Base-by-base conservation (phyloP, 768 basidiomycete species). In the Boletus coccyginus region DNA sequence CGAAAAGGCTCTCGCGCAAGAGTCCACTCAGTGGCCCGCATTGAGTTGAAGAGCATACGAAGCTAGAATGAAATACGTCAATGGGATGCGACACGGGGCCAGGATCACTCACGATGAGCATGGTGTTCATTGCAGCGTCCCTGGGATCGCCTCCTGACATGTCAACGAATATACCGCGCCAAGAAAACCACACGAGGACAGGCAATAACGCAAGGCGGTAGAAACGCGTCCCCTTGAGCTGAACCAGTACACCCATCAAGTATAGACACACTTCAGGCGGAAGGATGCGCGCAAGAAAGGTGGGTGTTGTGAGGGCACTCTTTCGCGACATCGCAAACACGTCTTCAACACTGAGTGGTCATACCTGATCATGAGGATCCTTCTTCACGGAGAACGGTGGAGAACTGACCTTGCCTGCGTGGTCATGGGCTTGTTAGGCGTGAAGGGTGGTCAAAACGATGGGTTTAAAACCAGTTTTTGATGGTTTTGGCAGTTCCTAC, bases 191-290 rank as follows among this genome's bases (percentile, higher is more conserved):
- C 11, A 81, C 57, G 3, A 79, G 67, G 36, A 82, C 55, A 6
- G 82, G 81, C 6, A 85, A 69, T 19, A 84, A 49, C 1, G 79
- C 78, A 44, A 83, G 50, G 39, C 84, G 80, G 54, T 79, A 65
- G 5, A 66, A 56, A 8, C 48, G 50, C 7, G 57, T 77, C 66
- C 12, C 82, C 79, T 46, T 69, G 68, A 78, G 66, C 45, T 81
- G 71, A 17, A 83, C 80, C 39, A 86, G 75, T 21, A 83, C 69
- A 3, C 79, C 83, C 47, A 80, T 79, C 14, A 67, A 65, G 70
- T 80, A 83, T 61, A 81, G 79, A 52, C 71, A 71, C 13, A 76
- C 51, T 0, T 80, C 31, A 19, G 77, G 67, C 1, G 80, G 81
- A 11, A 79, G 55, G 42, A 83, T 58, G 52, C 75, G 70, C 12